Percentiles rank a stretch among this genome's conserved stretches.
Conservation (phyloP, 805 yeast genomes). For the Monosporozyma servazzii region DNA sequence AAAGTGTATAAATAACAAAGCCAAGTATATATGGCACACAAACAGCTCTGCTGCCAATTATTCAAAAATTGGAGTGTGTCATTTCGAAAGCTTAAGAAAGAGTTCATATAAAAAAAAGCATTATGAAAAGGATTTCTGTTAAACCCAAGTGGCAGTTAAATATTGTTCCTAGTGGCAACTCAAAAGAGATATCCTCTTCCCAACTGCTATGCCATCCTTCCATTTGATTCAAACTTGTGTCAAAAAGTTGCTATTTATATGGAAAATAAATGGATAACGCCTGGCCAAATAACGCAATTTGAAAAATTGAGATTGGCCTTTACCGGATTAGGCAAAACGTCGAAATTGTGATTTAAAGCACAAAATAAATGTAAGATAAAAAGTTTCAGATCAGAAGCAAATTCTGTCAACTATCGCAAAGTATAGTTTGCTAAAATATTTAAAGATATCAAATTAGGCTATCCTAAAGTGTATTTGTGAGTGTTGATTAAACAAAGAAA, state of each 20-base stretch:
- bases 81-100: no score
- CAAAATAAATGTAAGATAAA: background rate
- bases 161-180: no score
- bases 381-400: background rate
- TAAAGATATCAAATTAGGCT: background rate
- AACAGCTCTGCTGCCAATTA: no score
- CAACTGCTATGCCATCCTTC: no score
- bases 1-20: no score
- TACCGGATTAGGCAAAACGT: conserved; percentile 1
- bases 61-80: no score
- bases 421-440: background rate
- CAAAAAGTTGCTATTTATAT: background rate
- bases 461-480: background rate
- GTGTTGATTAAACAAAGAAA: background rate
- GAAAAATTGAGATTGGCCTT: background rate
- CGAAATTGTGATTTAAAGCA: background rate
- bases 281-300: background rate
- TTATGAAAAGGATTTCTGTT: no score
- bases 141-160: no score
- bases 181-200: no score
- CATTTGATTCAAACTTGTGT: no score
- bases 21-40: no score
- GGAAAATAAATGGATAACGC: background rate
- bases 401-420: background rate
- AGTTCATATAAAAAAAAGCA: no score